Evolutionary conservation across 768 basidiomycete genomes (phyloP), one percentile per base, ranked within the genome.

Genomic region (Polyporus arcularius): DNA sequence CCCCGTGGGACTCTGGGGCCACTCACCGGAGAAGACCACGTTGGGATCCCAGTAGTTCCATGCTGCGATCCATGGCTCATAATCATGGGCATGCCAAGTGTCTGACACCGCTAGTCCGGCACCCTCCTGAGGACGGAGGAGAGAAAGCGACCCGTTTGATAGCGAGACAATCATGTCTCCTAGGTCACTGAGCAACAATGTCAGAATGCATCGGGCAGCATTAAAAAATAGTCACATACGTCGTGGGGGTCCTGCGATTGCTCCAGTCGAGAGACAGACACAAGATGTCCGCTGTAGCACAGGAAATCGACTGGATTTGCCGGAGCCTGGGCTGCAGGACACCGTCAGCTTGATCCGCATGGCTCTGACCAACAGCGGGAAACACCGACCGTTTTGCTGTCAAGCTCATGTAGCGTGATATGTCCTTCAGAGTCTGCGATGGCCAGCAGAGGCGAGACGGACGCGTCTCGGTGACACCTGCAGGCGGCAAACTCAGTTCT

Each of bases 191-290:
- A 7, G 28, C 12, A 12, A 7, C n/a, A 39, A 16, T 4, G 51
- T 57, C 46, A 46, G 21, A 26, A 26, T 32, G 8, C 14, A 57
- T 39, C 48, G 26, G 2, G 4, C 8, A 8, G 21, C 8, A 8
- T 8, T 21, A 2, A 1, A 1, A 39, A n/a, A 53, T 35, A 26
- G 14, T 28, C 26, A 60, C 80, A 26, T 74, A 88, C 88, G 62
- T 73, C 57, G 75, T 75, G n/a, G 76, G 73, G 30, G 62, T 71
- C 35, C 83, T 80, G 16, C 91, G 82, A 66, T 90, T 89, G 0
- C 91, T 90, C 94, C 95, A 99, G 73, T 98, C 97, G 30, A 98
- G 75, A 9, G 95, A 98, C 16, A 99, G 84, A 68, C 93, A 96
- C 1, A 99, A 77, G 0, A 81, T 80, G 30, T 87, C 82, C 0